A percentile compares a stretch with the other conserved stretches of the same genome.
These are phyloP conservation scores for Thozetella sp. DNA, from an alignment of 495 filamentous ascomycete genomes.

Conservation along the genomic window DNA sequence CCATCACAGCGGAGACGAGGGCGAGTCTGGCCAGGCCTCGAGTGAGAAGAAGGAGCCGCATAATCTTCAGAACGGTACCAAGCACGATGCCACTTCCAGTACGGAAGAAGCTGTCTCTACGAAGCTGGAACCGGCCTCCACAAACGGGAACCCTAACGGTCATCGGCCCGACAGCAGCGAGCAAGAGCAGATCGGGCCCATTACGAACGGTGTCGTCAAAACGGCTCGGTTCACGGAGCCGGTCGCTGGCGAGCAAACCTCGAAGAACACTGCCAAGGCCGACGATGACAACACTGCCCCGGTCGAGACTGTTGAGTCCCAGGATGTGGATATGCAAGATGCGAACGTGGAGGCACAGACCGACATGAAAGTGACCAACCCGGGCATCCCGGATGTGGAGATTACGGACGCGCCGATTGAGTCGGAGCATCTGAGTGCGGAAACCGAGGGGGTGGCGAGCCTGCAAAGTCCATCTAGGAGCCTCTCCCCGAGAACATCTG, in stretches of 20 bases:
- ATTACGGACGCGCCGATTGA: conserved; percentile 16
- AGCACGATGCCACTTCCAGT: neutral
- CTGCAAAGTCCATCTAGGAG: conserved; percentile 43
- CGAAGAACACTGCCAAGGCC: neutral
- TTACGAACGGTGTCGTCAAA: neutral
- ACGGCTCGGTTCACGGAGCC: neutral
- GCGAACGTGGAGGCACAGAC: conserved; percentile 24
- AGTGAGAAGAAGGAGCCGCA: neutral
- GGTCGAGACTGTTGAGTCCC: conserved; percentile 4
- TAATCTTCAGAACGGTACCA: neutral
- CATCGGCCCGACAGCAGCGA: neutral
- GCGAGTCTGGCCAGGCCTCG: neutral
- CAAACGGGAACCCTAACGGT: neutral
- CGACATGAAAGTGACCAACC: conserved; percentile 14
- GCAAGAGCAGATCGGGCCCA: neutral
- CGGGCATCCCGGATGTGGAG: conserved; percentile 20
- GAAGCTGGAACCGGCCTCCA: neutral
- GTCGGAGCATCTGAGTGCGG: conserved; percentile 23
- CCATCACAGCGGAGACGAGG: neutral
- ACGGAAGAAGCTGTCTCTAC: neutral
- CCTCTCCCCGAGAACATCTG: conserved; percentile 61
- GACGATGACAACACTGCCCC: neutral
- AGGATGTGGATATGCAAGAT: conserved; percentile 34
- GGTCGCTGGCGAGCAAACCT: neutral
- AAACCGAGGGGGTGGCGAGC: conserved; percentile 36